A percentile compares a stretch with the other conserved stretches of the same genome.
phyloP scores from a whole-genome alignment of 306 rosid genomes.

The Luffa aegyptiaca region DNA sequence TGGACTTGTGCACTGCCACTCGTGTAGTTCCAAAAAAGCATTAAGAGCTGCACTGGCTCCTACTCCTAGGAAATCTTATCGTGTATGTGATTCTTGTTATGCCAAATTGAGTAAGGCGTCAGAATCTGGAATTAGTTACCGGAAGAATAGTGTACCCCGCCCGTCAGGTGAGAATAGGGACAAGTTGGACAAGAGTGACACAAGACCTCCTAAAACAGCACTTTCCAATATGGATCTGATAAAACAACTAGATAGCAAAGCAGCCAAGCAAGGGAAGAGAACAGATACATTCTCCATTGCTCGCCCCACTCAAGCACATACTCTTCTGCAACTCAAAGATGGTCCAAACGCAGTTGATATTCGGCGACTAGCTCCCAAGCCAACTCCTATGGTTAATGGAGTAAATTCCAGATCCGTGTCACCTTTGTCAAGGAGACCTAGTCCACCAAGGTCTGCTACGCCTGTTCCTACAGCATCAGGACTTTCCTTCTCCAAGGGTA shows the following conservation, averaged over 20 bases:
- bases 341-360: constrained; percentile 61
- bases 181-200: constrained; percentile 75
- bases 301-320: constrained; percentile 61
- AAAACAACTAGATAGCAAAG: constrained; percentile 89
- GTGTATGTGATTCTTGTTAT: constrained; percentile 88
- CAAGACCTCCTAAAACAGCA: constrained; percentile 60
- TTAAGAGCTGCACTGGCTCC: constrained; percentile 91
- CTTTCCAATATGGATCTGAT: constrained; percentile 91
- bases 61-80: constrained; percentile 85
- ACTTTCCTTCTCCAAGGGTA: constrained; percentile 82
- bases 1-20: constrained; percentile 90
- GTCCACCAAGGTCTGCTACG: constrained; percentile 94
- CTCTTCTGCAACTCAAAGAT: constrained; percentile 76
- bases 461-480: constrained; percentile 92
- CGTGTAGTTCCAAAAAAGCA: constrained; percentile 88
- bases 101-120: constrained; percentile 55
- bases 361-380: constrained; percentile 61
- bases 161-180: constrained; percentile 91
- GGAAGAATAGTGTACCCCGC: constrained; percentile 66
- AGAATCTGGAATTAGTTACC: constrained; percentile 47
- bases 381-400: constrained; percentile 56
- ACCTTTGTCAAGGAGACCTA: constrained; percentile 80
- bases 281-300: constrained; percentile 71
- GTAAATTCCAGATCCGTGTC: constrained; percentile 82
- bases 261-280: constrained; percentile 93